phyloP scores from a whole-genome alignment of 2,329 filamentous ascomycete species.

The Botryotinia calthae region DNA sequence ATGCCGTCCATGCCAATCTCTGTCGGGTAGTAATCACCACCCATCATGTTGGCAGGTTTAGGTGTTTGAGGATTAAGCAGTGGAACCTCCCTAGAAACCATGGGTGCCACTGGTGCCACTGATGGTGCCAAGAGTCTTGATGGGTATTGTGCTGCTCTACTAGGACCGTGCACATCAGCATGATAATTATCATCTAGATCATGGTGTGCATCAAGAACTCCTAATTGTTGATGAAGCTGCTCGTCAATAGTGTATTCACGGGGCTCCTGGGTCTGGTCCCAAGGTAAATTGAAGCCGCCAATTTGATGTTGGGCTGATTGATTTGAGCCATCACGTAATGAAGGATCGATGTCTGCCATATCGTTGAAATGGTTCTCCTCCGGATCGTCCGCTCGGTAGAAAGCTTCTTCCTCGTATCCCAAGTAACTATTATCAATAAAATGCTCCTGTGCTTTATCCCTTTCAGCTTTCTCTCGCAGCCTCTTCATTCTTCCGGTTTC shows the following conservation, averaged over 20 bases:
- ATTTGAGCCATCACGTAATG: slow-evolving; percentile 26
- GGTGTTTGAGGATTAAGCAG: slow-evolving; percentile 31
- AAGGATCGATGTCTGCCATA: slow-evolving; percentile 36
- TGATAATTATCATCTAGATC: slow-evolving; percentile 26
- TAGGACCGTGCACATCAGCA: slow-evolving; percentile 3
- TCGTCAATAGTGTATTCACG: background rate
- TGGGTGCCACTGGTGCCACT: slow-evolving; percentile 28
- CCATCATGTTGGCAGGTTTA: slow-evolving; percentile 35
- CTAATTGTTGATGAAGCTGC: slow-evolving; percentile 12
- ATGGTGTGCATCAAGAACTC: slow-evolving; percentile 23
- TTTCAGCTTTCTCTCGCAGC: slow-evolving; percentile 38
- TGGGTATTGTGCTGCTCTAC: slow-evolving; percentile 26
- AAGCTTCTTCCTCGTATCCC: slow-evolving; percentile 19
- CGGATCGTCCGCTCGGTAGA: slow-evolving; percentile 18
- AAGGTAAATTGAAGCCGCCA: background rate
- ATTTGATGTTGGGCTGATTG: background rate
- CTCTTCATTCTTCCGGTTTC: slow-evolving; percentile 42
- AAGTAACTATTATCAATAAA: slow-evolving; percentile 30
- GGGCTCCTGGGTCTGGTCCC: background rate
- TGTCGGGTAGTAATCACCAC: slow-evolving; percentile 36
- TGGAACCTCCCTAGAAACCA: slow-evolving; percentile 23
- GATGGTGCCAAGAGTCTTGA: slow-evolving; percentile 31
- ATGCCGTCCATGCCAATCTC: slow-evolving; percentile 35
- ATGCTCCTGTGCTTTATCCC: slow-evolving; percentile 35
- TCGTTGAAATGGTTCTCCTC: slow-evolving; percentile 24